Conservation (phyloP, 495 filamentous ascomycete species). For the Aspergillus nidulans region DNA sequence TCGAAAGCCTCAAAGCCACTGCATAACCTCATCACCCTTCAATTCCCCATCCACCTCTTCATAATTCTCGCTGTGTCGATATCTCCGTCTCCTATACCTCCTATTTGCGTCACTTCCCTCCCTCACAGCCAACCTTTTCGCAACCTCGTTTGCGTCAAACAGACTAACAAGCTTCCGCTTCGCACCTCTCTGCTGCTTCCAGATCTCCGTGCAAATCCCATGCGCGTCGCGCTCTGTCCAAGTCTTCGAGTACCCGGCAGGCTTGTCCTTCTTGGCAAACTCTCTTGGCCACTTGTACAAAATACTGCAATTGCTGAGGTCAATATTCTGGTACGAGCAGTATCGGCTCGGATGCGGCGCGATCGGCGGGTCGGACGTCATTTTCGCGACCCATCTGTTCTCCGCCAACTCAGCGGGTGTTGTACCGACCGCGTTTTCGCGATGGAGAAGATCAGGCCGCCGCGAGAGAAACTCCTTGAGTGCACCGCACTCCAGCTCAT, state of each 20-base stretch:
- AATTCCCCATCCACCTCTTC: not conserved
- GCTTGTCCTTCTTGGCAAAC: constrained; percentile 19
- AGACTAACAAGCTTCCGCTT: constrained; percentile 64
- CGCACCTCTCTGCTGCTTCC: constrained; percentile 1
- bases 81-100: not conserved
- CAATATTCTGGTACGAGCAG: not conserved
- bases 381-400: constrained; percentile 43
- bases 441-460: constrained; percentile 53
- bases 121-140: constrained; percentile 53
- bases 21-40: constrained; percentile 4
- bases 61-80: not conserved
- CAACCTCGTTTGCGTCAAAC: constrained; percentile 69
- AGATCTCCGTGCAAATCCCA: constrained; percentile 20
- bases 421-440: constrained; percentile 66
- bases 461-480: constrained; percentile 48
- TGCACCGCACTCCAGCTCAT: constrained; percentile 27
- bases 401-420: constrained; percentile 64
- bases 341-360: not conserved
- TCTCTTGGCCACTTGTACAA: constrained; percentile 7
- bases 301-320: not conserved
- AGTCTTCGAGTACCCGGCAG: not conserved
- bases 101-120: not conserved
- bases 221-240: constrained; percentile 14
- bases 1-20: constrained; percentile 1
- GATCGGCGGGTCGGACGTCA: constrained; percentile 14